A percentile compares a stretch with the other conserved stretches of the same genome.
Conservation (phyloP, 2,329 filamentous ascomycete genomes). For the Ramichloridium luteum region DNA sequence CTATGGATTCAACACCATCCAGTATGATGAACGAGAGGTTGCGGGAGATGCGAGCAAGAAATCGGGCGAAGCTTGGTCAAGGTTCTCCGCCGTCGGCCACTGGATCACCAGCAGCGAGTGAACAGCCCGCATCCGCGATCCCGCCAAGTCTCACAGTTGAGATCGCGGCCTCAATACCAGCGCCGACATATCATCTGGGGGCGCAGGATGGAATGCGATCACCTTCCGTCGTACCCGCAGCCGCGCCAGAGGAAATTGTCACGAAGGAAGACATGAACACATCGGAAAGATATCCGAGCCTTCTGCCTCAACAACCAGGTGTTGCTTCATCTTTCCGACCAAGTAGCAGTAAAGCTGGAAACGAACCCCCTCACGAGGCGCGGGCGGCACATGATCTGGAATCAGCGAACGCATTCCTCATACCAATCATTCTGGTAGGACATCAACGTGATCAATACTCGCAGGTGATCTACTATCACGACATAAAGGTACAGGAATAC, state of each 20-base stretch:
- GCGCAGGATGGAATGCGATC: constrained; percentile 18
- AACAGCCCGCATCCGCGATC: constrained; percentile 14
- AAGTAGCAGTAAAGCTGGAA: neutral
- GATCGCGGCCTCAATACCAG: constrained; percentile 9
- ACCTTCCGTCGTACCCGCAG: constrained; percentile 24
- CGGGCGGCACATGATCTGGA: no score
- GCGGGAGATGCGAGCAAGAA: neutral
- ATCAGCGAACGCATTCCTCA: constrained; percentile 10
- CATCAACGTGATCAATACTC: constrained; percentile 24
- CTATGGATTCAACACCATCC: constrained; percentile 2
- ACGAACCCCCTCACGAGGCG: no score
- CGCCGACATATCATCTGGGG: constrained; percentile 5
- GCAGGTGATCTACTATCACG: constrained; percentile 13
- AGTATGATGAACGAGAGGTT: constrained; percentile 9
- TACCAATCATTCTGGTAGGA: constrained; percentile 20
- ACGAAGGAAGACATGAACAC: constrained; percentile 24
- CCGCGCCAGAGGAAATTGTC: constrained; percentile 13
- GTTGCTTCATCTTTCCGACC: neutral
- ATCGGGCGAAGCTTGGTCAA: no score
- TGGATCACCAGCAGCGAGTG: constrained; percentile 3
- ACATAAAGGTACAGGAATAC: constrained; percentile 18
- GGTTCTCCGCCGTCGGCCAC: no score
- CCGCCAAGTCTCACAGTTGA: constrained; percentile 13
- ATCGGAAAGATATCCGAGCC: constrained; percentile 23
- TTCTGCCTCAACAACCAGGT: constrained; percentile 17